phyloP scores from a whole-genome alignment of 768 basidiomycete genomes.

The Tulasnella sp. region DNA sequence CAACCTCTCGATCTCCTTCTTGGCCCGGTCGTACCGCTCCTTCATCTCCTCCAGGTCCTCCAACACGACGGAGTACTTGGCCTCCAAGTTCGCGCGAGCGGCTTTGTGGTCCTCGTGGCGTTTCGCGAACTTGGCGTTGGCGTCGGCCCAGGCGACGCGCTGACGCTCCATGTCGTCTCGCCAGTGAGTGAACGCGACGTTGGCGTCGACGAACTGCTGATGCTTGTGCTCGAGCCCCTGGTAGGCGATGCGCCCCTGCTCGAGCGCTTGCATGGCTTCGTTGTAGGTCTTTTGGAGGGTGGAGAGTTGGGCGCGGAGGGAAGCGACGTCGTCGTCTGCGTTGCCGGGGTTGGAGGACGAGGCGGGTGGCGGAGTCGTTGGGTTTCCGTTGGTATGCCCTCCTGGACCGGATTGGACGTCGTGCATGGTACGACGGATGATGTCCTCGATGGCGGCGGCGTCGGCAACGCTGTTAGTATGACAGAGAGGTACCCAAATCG shows the following conservation, averaged over 20 bases:
- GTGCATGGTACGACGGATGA: slow-evolving; percentile 1
- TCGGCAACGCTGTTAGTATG: slow-evolving; percentile 3
- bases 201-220: slow-evolving; percentile 14
- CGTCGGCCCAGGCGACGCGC: slow-evolving; percentile 11
- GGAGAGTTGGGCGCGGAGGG: slow-evolving; percentile 6
- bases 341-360: neutral
- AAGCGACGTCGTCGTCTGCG: neutral
- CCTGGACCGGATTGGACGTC: neutral
- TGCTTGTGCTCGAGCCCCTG: slow-evolving; percentile 7
- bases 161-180: slow-evolving; percentile 8
- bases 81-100: slow-evolving; percentile 9
- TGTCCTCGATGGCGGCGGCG: slow-evolving; percentile 3
- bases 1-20: slow-evolving; percentile 6
- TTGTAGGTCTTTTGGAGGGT: neutral
- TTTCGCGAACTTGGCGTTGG: slow-evolving; percentile 14
- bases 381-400: neutral
- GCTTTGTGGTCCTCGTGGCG: slow-evolving; percentile 13
- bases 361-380: neutral
- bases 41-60: slow-evolving; percentile 13
- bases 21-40: slow-evolving; percentile 3
- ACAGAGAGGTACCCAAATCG: too few species aligned
- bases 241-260: slow-evolving; percentile 4
- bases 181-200: slow-evolving; percentile 14
- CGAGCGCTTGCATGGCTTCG: neutral
- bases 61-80: slow-evolving; percentile 7